Percentiles rank a stretch among this genome's conserved stretches.
Conservation (phyloP, 2,329 filamentous ascomycete genomes). For the Aureobasidium subglaciale region DNA sequence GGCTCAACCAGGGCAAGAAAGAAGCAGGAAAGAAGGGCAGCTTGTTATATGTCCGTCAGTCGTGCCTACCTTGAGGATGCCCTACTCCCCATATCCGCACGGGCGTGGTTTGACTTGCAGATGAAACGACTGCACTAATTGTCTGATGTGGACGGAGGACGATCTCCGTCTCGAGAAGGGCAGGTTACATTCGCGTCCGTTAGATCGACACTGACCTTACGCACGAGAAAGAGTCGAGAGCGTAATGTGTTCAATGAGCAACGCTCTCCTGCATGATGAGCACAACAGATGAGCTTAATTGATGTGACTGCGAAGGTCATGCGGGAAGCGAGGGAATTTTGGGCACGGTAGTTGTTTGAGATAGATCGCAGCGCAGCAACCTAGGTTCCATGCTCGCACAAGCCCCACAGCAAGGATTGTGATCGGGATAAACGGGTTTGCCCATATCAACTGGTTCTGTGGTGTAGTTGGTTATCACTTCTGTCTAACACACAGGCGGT, state of each 20-base stretch:
- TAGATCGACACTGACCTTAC: background rate
- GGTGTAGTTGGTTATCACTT: slow-evolving; percentile 10
- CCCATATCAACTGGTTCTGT: background rate
- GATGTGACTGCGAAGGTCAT: no score
- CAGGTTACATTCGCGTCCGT: background rate
- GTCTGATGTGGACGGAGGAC: background rate
- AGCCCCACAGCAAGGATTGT: no score
- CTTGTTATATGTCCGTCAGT: background rate
- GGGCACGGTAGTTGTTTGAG: background rate
- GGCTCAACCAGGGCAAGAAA: background rate
- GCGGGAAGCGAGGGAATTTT: no score
- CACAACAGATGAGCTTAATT: no score
- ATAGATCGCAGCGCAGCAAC: background rate
- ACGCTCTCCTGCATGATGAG: background rate
- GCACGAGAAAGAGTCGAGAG: background rate
- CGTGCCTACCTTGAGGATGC: background rate
- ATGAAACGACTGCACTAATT: background rate
- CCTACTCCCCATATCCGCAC: background rate
- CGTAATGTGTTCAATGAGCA: background rate
- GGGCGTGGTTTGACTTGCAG: background rate
- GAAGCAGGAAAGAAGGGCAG: background rate
- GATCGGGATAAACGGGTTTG: background rate
- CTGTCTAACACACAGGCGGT: slow-evolving; percentile 10
- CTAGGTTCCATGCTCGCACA: no score
- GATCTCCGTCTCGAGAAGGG: background rate